These are phyloP conservation scores for Chaetomium sp. DNA, from an alignment of 2,329 filamentous ascomycete genomes.

Conservation along the genomic window DNA sequence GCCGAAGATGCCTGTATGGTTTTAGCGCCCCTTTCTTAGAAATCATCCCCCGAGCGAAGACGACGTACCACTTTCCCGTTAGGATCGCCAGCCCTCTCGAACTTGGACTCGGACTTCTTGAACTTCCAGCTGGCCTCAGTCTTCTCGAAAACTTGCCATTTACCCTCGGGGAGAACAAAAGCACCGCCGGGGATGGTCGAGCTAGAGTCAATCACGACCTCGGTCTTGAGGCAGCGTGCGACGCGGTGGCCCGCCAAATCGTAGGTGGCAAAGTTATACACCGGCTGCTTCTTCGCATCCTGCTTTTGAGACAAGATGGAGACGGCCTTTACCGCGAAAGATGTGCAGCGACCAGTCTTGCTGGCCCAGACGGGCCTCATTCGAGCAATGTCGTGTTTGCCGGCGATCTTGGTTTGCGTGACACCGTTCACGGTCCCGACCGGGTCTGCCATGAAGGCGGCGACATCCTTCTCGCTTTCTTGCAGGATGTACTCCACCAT, in stretches of 20 bases:
- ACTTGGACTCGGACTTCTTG: conserved; percentile 9
- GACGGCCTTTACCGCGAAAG: conserved; percentile 11
- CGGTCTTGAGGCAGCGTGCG: conserved; percentile 6
- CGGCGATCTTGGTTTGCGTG: neutral
- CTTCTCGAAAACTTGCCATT: conserved; percentile 4
- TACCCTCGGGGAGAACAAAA: neutral
- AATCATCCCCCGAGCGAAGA: neutral
- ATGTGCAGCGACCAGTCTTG: conserved; percentile 16
- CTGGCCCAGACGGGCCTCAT: neutral
- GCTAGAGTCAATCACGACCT: conserved; percentile 16
- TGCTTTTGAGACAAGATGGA: neutral
- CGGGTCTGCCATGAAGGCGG: neutral
- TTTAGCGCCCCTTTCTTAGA: neutral
- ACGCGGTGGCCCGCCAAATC: conserved; percentile 11
- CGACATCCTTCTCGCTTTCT: neutral
- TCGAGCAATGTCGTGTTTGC: neutral
- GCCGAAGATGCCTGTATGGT: neutral
- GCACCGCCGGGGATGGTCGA: conserved; percentile 4
- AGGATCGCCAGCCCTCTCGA: conserved; percentile 3
- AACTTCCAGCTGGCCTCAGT: conserved; percentile 13
- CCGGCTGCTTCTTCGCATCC: neutral
- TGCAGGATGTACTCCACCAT: neutral
- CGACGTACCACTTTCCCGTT: neutral
- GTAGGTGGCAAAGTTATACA: conserved; percentile 12
- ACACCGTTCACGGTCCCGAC: neutral